Evolutionary conservation across 2,329 filamentous ascomycete species (phyloP).

Genomic region (Amylocarpus encephaloides): DNA sequence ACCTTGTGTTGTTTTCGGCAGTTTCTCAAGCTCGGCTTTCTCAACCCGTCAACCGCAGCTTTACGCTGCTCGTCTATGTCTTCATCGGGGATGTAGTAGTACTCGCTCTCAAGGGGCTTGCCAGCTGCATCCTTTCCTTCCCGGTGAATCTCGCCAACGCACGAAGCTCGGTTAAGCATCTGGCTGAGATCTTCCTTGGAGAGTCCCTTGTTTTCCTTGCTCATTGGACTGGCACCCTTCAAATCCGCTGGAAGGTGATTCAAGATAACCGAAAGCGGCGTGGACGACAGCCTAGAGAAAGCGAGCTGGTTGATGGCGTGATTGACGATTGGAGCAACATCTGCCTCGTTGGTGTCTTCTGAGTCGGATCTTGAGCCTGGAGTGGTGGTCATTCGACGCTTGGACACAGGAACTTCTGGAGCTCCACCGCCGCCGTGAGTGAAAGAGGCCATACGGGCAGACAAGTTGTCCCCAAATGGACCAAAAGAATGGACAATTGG

Average conservation of each 20-base stretch:
- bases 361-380: constrained; percentile 21
- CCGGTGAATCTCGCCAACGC: constrained; percentile 81
- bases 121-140: constrained; percentile 95
- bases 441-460: constrained; percentile 76
- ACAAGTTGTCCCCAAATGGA: constrained; percentile 78
- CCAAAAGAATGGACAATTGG: constrained; percentile 89
- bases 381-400: constrained; percentile 22
- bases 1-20: constrained; percentile 98
- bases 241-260: constrained; percentile 70
- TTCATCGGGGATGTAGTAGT: constrained; percentile 88
- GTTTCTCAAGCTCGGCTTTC: constrained; percentile 81
- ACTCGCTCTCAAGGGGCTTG: constrained; percentile 89
- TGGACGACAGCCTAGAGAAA: constrained; percentile 86
- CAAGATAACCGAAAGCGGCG: constrained; percentile 83
- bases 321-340: constrained; percentile 53
- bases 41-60: constrained; percentile 73
- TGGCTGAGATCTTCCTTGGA: constrained; percentile 58
- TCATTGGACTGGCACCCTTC: constrained; percentile 34
- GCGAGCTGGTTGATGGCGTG: constrained; percentile 94
- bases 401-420: constrained; percentile 42
- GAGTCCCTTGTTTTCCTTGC: constrained; percentile 39
- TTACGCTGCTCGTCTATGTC: constrained; percentile 74
- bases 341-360: constrained; percentile 34
- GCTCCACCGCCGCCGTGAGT: constrained; percentile 49
- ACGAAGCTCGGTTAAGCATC: constrained; percentile 67